A percentile compares a stretch with the other conserved stretches of the same genome.
Conservation (phyloP, 1,284 basidiomycete genomes). For the Bondarzewia mesenterica region DNA sequence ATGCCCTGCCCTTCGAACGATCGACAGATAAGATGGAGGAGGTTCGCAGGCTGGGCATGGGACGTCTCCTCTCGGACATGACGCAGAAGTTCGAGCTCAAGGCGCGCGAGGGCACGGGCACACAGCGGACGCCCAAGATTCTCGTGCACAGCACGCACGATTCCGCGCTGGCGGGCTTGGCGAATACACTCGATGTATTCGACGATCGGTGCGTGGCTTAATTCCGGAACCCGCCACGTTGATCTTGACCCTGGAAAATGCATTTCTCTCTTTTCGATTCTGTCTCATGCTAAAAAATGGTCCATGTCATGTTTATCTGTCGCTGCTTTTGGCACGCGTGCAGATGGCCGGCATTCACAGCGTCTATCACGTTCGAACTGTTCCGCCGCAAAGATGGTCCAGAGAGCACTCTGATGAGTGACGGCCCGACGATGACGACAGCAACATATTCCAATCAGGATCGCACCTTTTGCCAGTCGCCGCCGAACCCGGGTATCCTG, state of each 20-base stretch:
- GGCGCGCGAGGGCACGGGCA: conserved; percentile 22
- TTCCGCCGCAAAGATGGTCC: conserved; percentile 32
- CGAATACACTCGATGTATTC: conserved; percentile 66
- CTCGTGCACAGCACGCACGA: conserved; percentile 73
- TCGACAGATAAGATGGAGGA: conserved; percentile 61
- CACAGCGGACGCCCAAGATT: conserved; percentile 44
- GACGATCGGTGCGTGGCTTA: conserved; percentile 63
- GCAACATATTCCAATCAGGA: not conserved
- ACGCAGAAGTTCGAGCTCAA: conserved; percentile 53
- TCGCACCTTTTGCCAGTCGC: not conserved
- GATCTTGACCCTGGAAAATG: too few species aligned
- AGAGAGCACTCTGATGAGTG: too few species aligned
- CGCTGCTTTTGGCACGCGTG: not conserved
- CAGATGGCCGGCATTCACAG: conserved; percentile 72
- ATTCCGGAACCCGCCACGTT: too few species aligned
- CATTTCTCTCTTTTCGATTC: too few species aligned
- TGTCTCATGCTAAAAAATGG: too few species aligned
- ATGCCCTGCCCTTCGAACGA: conserved; percentile 3
- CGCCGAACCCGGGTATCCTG: conserved; percentile 14
- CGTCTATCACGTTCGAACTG: conserved; percentile 66
- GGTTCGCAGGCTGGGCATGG: conserved; percentile 72
- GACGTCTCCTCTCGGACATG: conserved; percentile 60
- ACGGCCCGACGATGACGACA: conserved; percentile 12
- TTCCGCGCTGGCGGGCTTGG: conserved; percentile 63
- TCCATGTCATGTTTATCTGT: not conserved